Conservation (phyloP, 2,329 filamentous ascomycete species). For the Endoconidiophora laricicola region DNA sequence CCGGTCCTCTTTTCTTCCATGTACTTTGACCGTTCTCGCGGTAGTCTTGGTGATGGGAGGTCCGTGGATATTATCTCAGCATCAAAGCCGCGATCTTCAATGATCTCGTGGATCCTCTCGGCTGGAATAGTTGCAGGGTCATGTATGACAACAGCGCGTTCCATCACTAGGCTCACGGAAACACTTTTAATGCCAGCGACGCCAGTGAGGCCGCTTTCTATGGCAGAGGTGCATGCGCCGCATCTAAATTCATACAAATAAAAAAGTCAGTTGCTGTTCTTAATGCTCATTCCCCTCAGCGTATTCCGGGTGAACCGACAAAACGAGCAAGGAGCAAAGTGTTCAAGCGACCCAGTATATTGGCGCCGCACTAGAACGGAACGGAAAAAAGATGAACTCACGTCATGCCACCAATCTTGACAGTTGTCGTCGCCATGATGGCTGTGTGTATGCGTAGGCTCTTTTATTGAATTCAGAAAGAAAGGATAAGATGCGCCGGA, state of each 20-base stretch:
- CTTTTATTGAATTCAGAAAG: too few relatives aligned
- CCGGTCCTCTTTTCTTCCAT: conserved; percentile 8
- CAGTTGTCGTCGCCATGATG: conserved; percentile 75
- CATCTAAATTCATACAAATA: conserved; percentile 28
- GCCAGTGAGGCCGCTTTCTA: conserved; percentile 77
- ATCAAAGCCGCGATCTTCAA: conserved; percentile 86
- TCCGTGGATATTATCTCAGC: conserved; percentile 76
- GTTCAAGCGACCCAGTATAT: too few relatives aligned
- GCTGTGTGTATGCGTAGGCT: conserved; percentile 16
- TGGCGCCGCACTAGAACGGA: neutral
- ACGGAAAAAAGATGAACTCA: conserved; percentile 24
- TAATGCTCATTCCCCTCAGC: too few relatives aligned
- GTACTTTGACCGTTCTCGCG: conserved; percentile 16
- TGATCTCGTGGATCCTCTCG: conserved; percentile 64
- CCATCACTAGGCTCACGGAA: conserved; percentile 86
- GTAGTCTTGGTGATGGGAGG: conserved; percentile 37
- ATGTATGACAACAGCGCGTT: conserved; percentile 86
- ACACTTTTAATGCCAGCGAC: conserved; percentile 70
- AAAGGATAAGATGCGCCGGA: neutral
- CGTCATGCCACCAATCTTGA: conserved; percentile 81
- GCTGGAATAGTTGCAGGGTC: conserved; percentile 58
- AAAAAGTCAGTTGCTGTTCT: neutral
- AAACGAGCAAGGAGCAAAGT: neutral
- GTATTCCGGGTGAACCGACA: too few relatives aligned
- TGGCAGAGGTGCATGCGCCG: conserved; percentile 86